Percentiles rank a stretch among this genome's conserved stretches.
Conservation (phyloP, 805 yeast genomes). For the Diddensiella caesifluorescens region DNA sequence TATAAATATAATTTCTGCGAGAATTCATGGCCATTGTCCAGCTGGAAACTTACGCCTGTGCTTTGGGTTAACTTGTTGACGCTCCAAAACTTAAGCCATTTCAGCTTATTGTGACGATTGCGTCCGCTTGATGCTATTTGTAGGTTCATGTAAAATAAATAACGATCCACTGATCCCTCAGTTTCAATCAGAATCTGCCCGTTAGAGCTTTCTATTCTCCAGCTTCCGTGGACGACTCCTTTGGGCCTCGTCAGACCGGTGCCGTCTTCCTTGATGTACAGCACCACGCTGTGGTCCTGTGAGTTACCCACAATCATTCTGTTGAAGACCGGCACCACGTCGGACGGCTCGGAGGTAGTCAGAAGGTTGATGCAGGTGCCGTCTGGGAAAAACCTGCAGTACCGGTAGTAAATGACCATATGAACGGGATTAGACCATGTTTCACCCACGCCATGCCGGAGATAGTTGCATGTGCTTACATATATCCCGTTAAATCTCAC, state of each 20-base stretch:
- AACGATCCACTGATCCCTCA: conserved; percentile 55
- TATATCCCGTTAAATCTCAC: conserved; percentile 78
- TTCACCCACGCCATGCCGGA: conserved; percentile 73
- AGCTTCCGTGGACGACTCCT: conserved; percentile 46
- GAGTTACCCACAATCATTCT: conserved; percentile 10
- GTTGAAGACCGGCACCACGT: conserved; percentile 54
- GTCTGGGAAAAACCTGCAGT: conserved; percentile 70
- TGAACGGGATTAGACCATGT: conserved; percentile 73
- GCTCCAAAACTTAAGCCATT: conserved; percentile 64
- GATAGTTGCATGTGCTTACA: conserved; percentile 77
- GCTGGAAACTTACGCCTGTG: conserved; percentile 33
- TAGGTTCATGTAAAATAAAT: conserved; percentile 58
- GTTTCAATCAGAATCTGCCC: conserved; percentile 46
- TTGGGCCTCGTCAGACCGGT: conserved; percentile 18
- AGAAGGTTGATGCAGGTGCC: conserved; percentile 69
- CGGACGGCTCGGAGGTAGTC: conserved; percentile 64
- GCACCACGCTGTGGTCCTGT: conserved; percentile 5
- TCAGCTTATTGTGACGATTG: conserved; percentile 60
- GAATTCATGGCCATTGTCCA: too few species aligned
- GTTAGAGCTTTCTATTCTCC: conserved; percentile 52
- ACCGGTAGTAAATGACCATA: conserved; percentile 83
- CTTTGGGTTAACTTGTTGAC: conserved; percentile 50
- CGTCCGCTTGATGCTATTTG: conserved; percentile 56
- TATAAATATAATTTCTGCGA: background rate
- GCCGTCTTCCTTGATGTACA: conserved; percentile 17